These are phyloP conservation scores for Trichoderma oligosporum DNA, from an alignment of 2,329 filamentous ascomycete species.

Conservation along the genomic window DNA sequence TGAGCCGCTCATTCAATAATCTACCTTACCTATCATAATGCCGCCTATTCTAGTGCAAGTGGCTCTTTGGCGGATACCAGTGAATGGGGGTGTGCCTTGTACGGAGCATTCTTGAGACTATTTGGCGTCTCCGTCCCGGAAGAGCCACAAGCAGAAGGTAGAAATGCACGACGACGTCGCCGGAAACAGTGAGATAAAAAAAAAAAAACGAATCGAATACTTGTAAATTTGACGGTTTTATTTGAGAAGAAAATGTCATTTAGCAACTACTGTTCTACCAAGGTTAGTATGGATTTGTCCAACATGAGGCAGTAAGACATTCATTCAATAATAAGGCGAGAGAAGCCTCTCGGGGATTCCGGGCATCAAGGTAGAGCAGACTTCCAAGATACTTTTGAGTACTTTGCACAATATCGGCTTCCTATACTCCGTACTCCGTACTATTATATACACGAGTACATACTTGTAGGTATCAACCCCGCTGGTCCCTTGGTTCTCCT, in stretches of 20 bases:
- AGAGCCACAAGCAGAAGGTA: background rate
- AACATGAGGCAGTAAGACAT: constrained; percentile 3
- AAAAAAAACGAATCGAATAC: too few relatives aligned
- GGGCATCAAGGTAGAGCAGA: background rate
- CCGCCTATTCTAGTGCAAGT: background rate
- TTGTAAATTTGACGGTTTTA: too few relatives aligned
- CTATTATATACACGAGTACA: too few relatives aligned
- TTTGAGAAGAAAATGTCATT: too few relatives aligned
- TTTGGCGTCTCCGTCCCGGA: too few relatives aligned
- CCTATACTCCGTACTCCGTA: too few relatives aligned
- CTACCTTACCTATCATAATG: background rate
- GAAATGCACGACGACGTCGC: background rate
- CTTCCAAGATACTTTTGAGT: background rate
- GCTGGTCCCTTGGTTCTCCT: background rate
- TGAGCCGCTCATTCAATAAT: background rate
- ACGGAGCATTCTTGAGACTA: too few relatives aligned
- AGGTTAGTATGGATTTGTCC: background rate
- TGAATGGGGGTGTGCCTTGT: too few relatives aligned
- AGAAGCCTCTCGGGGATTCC: constrained; percentile 1
- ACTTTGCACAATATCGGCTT: too few relatives aligned
- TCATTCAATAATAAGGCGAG: background rate
- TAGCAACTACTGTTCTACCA: too few relatives aligned
- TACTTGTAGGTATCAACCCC: too few relatives aligned
- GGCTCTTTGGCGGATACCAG: background rate
- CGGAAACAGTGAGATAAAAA: background rate